Conservation (phyloP, 345 rosid genomes). For the sweet orange (Citrus sinensis) region DVS_A1.0 CM039168.1:28490501-28491000, state of each 20-base stretch:
- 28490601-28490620: neutral
- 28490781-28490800: constrained; percentile 53
- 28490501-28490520: neutral
- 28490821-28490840: constrained; percentile 56
- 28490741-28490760: neutral
- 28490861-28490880: constrained; percentile 71
- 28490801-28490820: constrained; percentile 66
- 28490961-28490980: constrained; percentile 62
- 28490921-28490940: constrained; percentile 65
- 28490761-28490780: constrained; percentile 31
- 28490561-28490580: neutral
- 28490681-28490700: neutral
- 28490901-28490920: constrained; percentile 82
- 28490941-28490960: constrained; percentile 80
- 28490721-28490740: neutral
- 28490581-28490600: neutral
- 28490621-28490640: neutral
- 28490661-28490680: neutral
- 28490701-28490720: neutral
- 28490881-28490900: constrained; percentile 81
- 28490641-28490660: neutral
- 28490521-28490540: neutral
- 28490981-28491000: constrained; percentile 79
- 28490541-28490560: neutral
- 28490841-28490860: constrained; percentile 55